Percentiles rank a stretch among this genome's conserved stretches.
These are phyloP conservation scores for Trichoderma atroviride DNA, from an alignment of 2,329 filamentous ascomycete species.

Conservation along the genomic window DNA sequence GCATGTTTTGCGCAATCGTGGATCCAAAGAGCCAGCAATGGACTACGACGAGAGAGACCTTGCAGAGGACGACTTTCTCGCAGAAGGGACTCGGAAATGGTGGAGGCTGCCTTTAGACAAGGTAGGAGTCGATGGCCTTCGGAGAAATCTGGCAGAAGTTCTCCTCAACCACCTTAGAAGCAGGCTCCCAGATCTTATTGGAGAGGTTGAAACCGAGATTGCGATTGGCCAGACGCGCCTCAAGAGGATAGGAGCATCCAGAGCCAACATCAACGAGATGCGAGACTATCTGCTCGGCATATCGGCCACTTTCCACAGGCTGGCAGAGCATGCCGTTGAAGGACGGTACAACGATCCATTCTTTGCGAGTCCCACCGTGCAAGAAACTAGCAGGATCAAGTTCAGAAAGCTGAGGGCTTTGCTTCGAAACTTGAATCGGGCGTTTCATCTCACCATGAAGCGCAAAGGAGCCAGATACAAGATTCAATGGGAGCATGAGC, in stretches of 20 bases:
- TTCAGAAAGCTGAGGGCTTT: slow-evolving; percentile 37
- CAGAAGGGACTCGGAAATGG: not conserved
- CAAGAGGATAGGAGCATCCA: slow-evolving; percentile 29
- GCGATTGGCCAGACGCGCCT: not conserved
- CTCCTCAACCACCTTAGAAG: not conserved
- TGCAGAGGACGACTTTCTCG: slow-evolving; percentile 26
- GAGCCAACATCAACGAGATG: slow-evolving; percentile 32
- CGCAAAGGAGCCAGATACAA: slow-evolving; percentile 32
- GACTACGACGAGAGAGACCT: slow-evolving; percentile 2
- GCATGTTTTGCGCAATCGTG: slow-evolving; percentile 56
- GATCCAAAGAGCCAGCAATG: slow-evolving; percentile 6
- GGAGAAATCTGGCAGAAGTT: not conserved
- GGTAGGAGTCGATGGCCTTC: not conserved
- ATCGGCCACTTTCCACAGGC: slow-evolving; percentile 43
- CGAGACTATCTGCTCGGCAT: slow-evolving; percentile 38
- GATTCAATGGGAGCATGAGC: slow-evolving; percentile 27
- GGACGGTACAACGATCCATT: slow-evolving; percentile 42
- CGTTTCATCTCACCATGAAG: slow-evolving; percentile 36
- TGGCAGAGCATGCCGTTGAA: slow-evolving; percentile 36
- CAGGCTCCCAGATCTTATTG: slow-evolving; percentile 5
- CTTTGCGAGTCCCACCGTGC: slow-evolving; percentile 37
- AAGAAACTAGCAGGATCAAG: slow-evolving; percentile 3
- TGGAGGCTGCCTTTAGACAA: not conserved
- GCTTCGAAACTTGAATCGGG: slow-evolving; percentile 38
- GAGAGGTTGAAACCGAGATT: not conserved